phyloP scores from a whole-genome alignment of 1,284 basidiomycete species.

The Melanopsichium pennsylvanicum region DNA sequence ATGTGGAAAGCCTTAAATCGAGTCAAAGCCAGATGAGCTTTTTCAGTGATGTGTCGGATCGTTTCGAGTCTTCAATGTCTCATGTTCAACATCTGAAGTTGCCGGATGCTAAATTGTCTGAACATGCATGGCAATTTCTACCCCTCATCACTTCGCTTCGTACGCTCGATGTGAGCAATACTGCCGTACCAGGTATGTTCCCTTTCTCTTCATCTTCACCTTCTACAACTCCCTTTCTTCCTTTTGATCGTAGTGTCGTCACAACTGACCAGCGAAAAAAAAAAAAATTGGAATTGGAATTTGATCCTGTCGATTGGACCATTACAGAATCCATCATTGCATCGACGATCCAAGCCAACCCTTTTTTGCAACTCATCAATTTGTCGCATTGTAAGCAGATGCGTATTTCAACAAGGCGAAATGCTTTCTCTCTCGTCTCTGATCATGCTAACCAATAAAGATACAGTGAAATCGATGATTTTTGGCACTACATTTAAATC shows the following conservation, averaged over 20 bases:
- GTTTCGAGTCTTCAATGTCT: background rate
- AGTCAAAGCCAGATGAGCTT: conserved; percentile 12
- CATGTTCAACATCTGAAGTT: conserved; percentile 21
- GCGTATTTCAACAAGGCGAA: conserved; percentile 13
- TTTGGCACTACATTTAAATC: too few species aligned
- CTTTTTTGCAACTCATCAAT: conserved; percentile 13
- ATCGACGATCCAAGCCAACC: conserved; percentile 15
- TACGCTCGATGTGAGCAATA: conserved; percentile 24
- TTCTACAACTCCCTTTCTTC: too few species aligned
- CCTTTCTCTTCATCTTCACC: background rate
- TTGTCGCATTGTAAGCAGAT: conserved; percentile 26
- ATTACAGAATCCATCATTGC: conserved; percentile 19
- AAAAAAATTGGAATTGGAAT: too few species aligned
- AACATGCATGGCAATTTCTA: conserved; percentile 18
- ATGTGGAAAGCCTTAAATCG: conserved; percentile 12
- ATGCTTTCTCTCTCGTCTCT: conserved; percentile 24
- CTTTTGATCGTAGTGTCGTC: too few species aligned
- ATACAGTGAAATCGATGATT: too few species aligned
- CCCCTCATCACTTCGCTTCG: conserved; percentile 6
- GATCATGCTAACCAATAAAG: background rate
- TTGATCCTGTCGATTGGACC: too few species aligned
- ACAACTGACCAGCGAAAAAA: too few species aligned
- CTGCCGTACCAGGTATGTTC: conserved; percentile 20
- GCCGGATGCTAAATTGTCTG: conserved; percentile 12
- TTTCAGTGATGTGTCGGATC: conserved; percentile 8